phyloP scores from a whole-genome alignment of 805 yeast genomes.

The Gaillardinia entomophila region DNA sequence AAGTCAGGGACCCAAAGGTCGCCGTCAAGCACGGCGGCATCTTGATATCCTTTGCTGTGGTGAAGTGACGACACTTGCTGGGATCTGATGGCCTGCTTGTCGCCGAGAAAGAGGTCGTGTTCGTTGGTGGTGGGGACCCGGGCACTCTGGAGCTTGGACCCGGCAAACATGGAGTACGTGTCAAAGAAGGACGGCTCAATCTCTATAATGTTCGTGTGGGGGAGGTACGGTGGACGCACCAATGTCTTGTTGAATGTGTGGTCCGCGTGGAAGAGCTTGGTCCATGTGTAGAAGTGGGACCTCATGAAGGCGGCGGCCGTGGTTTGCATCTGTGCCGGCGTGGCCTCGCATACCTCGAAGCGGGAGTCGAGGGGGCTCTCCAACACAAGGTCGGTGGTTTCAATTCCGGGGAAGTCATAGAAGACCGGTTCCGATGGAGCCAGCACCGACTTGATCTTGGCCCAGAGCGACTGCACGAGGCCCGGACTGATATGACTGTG shows the following conservation, averaged over 20 bases:
- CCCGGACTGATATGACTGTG: too few species aligned
- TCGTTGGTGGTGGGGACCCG: conserved; percentile 17
- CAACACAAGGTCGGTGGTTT: conserved; percentile 4
- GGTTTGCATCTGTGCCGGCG: conserved; percentile 15
- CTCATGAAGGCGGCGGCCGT: conserved; percentile 12
- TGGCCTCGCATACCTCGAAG: conserved; percentile 26
- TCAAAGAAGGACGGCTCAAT: conserved; percentile 19
- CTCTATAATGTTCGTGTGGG: conserved; percentile 23
- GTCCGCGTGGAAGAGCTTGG: conserved; percentile 42
- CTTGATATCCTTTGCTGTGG: neutral
- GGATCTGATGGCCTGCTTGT: conserved; percentile 3
- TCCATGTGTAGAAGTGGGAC: conserved; percentile 35
- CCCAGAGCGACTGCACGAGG: neutral
- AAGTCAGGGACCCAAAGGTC: conserved; percentile 38
- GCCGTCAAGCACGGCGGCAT: conserved; percentile 6
- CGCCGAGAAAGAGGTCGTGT: conserved; percentile 23
- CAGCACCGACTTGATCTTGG: too few species aligned
- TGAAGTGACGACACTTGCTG: conserved; percentile 1
- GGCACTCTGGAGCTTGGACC: conserved; percentile 17
- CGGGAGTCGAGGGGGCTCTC: conserved; percentile 11
- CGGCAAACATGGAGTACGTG: conserved; percentile 17
- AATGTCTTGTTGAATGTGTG: conserved; percentile 33
- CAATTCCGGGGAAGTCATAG: conserved; percentile 7
- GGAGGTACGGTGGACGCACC: conserved; percentile 34
- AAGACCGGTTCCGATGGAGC: too few species aligned